These are phyloP conservation scores for Botrytis deweyae DNA, from an alignment of 2,329 filamentous ascomycete genomes.

Conservation along the genomic window DNA sequence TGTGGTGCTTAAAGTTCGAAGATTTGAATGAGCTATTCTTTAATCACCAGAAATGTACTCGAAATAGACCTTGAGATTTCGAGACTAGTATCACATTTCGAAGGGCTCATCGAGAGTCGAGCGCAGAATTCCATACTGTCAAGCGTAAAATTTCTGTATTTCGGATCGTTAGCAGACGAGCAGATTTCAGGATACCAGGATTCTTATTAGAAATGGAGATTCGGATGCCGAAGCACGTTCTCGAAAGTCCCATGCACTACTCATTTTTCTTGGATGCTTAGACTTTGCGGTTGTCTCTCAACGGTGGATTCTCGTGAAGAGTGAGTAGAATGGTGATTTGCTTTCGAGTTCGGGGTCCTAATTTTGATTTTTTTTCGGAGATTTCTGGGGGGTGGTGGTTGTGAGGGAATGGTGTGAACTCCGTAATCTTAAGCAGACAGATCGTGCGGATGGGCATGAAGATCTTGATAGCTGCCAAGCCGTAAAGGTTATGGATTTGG, in stretches of 20 bases:
- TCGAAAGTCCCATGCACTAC: too few species aligned
- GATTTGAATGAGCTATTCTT: not conserved
- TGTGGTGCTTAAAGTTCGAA: fast-evolving
- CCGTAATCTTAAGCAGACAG: not conserved
- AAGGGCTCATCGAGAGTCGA: not conserved
- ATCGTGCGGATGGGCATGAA: not conserved
- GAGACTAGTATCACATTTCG: not conserved
- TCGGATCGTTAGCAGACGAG: fast-evolving
- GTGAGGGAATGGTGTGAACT: not conserved
- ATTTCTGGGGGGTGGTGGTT: too few species aligned
- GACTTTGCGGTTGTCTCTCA: not conserved
- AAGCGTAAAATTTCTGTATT: not conserved
- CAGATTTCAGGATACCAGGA: not conserved
- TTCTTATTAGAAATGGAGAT: fast-evolving
- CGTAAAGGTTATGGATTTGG: fast-evolving
- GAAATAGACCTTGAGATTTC: not conserved
- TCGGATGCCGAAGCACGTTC: too few species aligned
- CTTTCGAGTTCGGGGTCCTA: not conserved
- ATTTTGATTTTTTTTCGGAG: not conserved
- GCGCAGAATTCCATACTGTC: fast-evolving
- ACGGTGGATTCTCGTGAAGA: fast-evolving
- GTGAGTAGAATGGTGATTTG: not conserved
- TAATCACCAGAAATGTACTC: fast-evolving
- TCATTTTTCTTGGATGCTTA: not conserved
- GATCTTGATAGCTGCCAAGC: fast-evolving